Base-by-base conservation (phyloP, 2,329 filamentous ascomycete species). In the Penicillium sp. region DNA sequence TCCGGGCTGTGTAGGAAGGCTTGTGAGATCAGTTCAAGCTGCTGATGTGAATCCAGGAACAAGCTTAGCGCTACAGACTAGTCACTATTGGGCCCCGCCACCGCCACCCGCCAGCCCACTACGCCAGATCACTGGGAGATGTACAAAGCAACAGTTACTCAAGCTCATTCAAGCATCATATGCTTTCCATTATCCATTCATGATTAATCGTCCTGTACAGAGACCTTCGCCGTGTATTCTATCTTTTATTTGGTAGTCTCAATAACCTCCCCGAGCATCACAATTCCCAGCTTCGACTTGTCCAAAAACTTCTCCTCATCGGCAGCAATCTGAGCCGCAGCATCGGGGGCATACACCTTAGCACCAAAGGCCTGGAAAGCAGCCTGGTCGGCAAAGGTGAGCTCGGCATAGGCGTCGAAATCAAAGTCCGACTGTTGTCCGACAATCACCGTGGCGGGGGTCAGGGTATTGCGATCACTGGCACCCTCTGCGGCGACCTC, bases 251-350 rank as follows among this genome's bases (percentile, higher is more conserved):
- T 61, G 2, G 37, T 51, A 6, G 61, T 65, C 40, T 63, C 63
- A 45, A 56, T 44, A 15, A 59, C 60, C 30, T 65, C 63, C 4
- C 61, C 63, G 2, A 63, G 40, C 58, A 63, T 57, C 5, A 26
- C 60, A 58, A 65, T 65, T 9, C 53, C 51, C 24, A 67, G 47
- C 63, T 59, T 66, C 17, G 62, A 59, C 42, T 60, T 63, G 55
- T 69, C 69, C 22, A 68, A 53, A 15, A 70, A 68, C 55, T 59
- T 50, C 58, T 71, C 68, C 62, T 71, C 69, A 19, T 70, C 68
- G 4, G 57, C 63, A 1, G 60, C 60, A 50, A 70, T 62, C 57
- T 64, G 45, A 19, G 61, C 60, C 6, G 65, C 66, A 22, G 40
- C 49, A 13, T 70, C 65, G 3, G 66, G 63, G 3, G 49, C 60